Evolutionary conservation across 1,284 basidiomycete genomes (phyloP).

Genomic region (Trichosporon sp.): DNA sequence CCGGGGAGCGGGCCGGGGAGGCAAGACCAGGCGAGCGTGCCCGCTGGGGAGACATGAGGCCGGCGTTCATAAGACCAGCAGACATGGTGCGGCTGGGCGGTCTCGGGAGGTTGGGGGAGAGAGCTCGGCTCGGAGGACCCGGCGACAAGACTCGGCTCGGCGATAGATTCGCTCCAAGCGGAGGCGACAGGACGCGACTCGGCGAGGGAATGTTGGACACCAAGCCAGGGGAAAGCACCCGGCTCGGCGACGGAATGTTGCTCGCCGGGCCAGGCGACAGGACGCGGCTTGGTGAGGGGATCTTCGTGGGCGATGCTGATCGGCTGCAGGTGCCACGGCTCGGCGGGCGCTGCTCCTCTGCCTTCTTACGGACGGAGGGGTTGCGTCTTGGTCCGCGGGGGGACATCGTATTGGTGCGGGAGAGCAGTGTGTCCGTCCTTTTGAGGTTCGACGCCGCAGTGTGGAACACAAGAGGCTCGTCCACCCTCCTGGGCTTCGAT

Average conservation of each 20-base stretch:
- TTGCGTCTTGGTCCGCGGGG: conserved; percentile 25
- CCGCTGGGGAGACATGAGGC: conserved; percentile 3
- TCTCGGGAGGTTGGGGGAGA: neutral
- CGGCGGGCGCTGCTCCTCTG: neutral
- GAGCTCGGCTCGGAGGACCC: neutral
- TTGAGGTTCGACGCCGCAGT: conserved; percentile 1
- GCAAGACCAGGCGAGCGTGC: neutral
- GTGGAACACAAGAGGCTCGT: conserved; percentile 4
- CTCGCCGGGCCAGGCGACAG: neutral
- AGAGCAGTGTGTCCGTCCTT: neutral
- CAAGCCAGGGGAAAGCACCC: neutral
- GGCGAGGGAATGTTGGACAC: neutral
- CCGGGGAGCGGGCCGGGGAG: neutral
- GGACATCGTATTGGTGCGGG: conserved; percentile 25
- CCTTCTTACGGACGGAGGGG: conserved; percentile 11
- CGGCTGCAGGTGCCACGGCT: neutral
- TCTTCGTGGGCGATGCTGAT: neutral
- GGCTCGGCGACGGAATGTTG: neutral
- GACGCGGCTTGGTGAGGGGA: conserved; percentile 3
- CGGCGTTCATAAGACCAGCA: conserved; percentile 8
- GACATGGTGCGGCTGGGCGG: conserved; percentile 13
- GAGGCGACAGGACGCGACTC: neutral
- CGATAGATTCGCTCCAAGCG: neutral
- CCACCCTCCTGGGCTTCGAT: neutral
- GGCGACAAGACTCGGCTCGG: neutral